Conservation (phyloP, 768 basidiomycete genomes). For the Rhodotorula graminis region DNA sequence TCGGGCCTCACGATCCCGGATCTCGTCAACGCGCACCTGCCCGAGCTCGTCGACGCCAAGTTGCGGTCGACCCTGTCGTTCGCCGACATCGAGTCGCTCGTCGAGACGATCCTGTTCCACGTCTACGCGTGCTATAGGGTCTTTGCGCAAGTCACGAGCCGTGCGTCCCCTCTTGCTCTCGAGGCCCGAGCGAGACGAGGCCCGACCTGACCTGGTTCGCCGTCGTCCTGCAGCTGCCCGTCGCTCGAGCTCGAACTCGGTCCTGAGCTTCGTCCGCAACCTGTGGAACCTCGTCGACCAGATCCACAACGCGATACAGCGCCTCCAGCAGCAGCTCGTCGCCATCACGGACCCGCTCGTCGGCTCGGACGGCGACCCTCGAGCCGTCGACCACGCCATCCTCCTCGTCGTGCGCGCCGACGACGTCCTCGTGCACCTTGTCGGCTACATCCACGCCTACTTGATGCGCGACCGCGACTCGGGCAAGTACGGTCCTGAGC, state of each 20-base stretch:
- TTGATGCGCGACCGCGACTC: neutral
- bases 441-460: constrained; percentile 17
- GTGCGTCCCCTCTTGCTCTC: constrained; percentile 2
- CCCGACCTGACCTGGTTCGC: too few species aligned
- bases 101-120: constrained; percentile 14
- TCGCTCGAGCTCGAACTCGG: neutral
- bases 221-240: constrained; percentile 6
- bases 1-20: constrained; percentile 20
- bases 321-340: constrained; percentile 34
- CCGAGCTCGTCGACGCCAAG: constrained; percentile 1
- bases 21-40: constrained; percentile 14
- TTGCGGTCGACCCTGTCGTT: neutral
- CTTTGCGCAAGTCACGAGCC: constrained; percentile 12
- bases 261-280: constrained; percentile 25
- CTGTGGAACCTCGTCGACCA: constrained; percentile 35
- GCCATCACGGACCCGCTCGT: neutral
- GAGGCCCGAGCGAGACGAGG: neutral
- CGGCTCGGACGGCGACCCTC: constrained; percentile 11
- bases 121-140: constrained; percentile 25
- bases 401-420: constrained; percentile 33
- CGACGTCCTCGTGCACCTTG: constrained; percentile 25
- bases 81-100: neutral
- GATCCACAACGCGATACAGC: constrained; percentile 29
- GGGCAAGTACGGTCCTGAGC: neutral
- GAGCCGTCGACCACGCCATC: constrained; percentile 28